These are phyloP conservation scores for Chrysoporthe austroafricana DNA, from an alignment of 2,329 filamentous ascomycete species.

Conservation along the genomic window DNA sequence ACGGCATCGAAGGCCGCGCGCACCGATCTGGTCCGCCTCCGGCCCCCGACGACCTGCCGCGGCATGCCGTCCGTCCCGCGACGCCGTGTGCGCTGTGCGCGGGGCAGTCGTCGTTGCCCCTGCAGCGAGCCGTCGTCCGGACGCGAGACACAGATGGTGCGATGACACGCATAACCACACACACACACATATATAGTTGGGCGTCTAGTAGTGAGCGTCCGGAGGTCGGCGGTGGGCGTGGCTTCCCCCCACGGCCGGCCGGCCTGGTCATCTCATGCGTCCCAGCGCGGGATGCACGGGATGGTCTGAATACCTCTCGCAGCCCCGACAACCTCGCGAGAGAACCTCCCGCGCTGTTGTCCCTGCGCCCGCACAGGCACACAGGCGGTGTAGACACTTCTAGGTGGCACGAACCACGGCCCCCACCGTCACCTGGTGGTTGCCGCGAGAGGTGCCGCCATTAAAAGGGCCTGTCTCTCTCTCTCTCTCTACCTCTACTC, in stretches of 20 bases:
- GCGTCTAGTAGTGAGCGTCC: background rate
- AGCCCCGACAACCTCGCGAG: no score
- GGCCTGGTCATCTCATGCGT: background rate
- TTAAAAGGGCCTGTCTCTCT: background rate
- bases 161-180: no score
- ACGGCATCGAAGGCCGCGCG: no score
- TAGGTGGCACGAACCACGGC: background rate
- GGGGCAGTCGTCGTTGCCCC: no score
- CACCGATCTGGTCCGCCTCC: no score
- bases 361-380: background rate
- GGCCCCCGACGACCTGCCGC: no score
- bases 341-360: background rate
- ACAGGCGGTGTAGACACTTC: background rate
- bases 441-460: background rate
- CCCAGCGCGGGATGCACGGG: background rate
- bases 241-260: background rate
- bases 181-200: no score
- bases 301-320: no score
- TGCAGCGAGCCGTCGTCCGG: no score
- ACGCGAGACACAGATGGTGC: no score
- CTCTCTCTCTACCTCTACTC: background rate
- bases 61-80: no score
- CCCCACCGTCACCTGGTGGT: background rate
- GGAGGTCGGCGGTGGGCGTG: background rate
- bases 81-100: no score